phyloP scores from a whole-genome alignment of 129 eudicot genomes.

The sunflower (Helianthus annuus) region DNA sequence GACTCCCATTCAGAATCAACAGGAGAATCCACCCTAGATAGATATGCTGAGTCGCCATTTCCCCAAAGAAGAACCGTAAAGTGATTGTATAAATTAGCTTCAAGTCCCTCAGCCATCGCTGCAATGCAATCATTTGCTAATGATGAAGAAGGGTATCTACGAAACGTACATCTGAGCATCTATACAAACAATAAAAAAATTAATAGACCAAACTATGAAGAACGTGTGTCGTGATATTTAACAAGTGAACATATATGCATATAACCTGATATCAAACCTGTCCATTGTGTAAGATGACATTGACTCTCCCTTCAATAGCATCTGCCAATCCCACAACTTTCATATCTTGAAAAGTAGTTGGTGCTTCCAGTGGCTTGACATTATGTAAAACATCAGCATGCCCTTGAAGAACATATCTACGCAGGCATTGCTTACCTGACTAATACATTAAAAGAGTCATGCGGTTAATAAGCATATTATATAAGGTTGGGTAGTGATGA shows the following conservation, averaged over 20 bases:
- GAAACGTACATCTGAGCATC: conserved; percentile 85
- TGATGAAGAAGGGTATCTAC: conserved; percentile 84
- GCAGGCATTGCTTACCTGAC: conserved; percentile 95
- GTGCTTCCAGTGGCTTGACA: conserved; percentile 41
- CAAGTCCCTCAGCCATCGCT: conserved; percentile 90
- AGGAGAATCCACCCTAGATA: conserved; percentile 46
- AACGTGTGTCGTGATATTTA: not conserved
- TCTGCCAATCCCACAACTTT: conserved; percentile 76
- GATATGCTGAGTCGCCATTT: conserved; percentile 53
- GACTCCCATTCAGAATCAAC: conserved; percentile 89
- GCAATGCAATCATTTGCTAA: conserved; percentile 85
- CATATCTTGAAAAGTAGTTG: conserved; percentile 42
- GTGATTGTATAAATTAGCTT: conserved; percentile 54
- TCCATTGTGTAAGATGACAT: conserved; percentile 67
- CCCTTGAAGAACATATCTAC: conserved; percentile 63
- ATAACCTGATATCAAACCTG: conserved; percentile 46
- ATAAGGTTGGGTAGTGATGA: not conserved
- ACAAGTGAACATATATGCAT: conserved; percentile 16
- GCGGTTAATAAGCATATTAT: conserved; percentile 2
- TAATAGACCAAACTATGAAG: conserved; percentile 9
- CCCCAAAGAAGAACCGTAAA: conserved; percentile 84
- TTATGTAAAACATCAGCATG: conserved; percentile 35
- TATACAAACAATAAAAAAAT: conserved; percentile 27
- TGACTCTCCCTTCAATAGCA: conserved; percentile 89
- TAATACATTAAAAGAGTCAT: conserved; percentile 36